Conservation (phyloP, 2,329 filamentous ascomycete genomes). For the Cytospora piceicola region DNA sequence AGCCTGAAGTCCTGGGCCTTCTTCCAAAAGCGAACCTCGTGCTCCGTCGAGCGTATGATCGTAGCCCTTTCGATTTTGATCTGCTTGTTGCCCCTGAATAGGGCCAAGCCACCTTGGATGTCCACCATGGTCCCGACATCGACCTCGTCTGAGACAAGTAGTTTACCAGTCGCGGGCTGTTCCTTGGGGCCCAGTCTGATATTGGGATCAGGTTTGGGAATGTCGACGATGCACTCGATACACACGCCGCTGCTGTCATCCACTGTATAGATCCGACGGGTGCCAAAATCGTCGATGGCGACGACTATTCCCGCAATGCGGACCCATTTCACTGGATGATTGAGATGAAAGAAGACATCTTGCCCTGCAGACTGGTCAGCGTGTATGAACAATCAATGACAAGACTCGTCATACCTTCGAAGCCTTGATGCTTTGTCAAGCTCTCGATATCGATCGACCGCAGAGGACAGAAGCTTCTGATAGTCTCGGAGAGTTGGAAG, state of each 20-base stretch:
- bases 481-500: constrained; percentile 65
- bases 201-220: constrained; percentile 33
- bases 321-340: constrained; percentile 78
- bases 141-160: constrained; percentile 40
- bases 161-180: constrained; percentile 5
- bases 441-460: constrained; percentile 53
- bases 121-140: constrained; percentile 61
- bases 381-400: neutral
- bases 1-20: constrained; percentile 54
- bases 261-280: constrained; percentile 57
- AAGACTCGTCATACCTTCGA: constrained; percentile 51
- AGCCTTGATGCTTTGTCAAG: constrained; percentile 53
- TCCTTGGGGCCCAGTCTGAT: constrained; percentile 12
- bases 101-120: constrained; percentile 56
- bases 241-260: constrained; percentile 67
- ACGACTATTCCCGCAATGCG: constrained; percentile 73
- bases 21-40: constrained; percentile 64
- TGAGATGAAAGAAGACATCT: constrained; percentile 67
- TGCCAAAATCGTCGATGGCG: constrained; percentile 56
- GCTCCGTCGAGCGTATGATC: constrained; percentile 54
- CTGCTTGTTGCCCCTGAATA: constrained; percentile 54
- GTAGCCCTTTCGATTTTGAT: constrained; percentile 56
- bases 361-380: constrained; percentile 45
- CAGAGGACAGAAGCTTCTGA: constrained; percentile 63
- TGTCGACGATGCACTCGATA: constrained; percentile 51